A percentile compares a stretch with the other conserved stretches of the same genome.
phyloP scores from a whole-genome alignment of 2,329 filamentous ascomycete species.

The Ophiostoma perfectum region DNA sequence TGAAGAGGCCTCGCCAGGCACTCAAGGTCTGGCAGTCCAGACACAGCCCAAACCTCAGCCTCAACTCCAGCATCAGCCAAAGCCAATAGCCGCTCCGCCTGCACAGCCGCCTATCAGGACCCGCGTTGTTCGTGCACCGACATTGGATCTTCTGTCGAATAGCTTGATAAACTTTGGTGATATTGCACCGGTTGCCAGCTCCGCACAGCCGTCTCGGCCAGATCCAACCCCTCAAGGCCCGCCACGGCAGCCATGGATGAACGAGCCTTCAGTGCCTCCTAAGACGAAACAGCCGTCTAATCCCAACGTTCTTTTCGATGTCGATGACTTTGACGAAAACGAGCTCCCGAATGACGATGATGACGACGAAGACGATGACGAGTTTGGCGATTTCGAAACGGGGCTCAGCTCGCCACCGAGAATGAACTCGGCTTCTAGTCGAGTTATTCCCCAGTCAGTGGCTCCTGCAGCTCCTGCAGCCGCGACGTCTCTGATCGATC shows the following conservation, averaged over 20 bases:
- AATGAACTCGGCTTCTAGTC: background rate
- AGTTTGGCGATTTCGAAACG: constrained; percentile 32
- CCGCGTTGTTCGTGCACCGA: constrained; percentile 43
- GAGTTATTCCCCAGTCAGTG: background rate
- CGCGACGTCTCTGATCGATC: constrained; percentile 23
- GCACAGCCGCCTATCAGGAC: constrained; percentile 29
- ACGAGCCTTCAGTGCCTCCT: background rate
- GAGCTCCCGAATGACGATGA: constrained; percentile 37
- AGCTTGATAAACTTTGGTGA: constrained; percentile 41
- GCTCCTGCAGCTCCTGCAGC: background rate
- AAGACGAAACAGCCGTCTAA: constrained; percentile 32
- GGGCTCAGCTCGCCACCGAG: constrained; percentile 20
- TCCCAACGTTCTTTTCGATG: constrained; percentile 62
- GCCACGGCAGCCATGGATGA: constrained; percentile 14
- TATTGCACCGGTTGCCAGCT: background rate
- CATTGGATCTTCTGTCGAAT: constrained; percentile 51
- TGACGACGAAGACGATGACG: constrained; percentile 30
- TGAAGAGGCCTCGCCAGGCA: constrained; percentile 43
- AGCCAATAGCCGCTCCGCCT: background rate
- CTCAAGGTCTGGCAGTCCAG: constrained; percentile 23
- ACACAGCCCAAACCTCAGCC: constrained; percentile 16
- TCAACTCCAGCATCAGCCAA: background rate
- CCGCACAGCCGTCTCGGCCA: background rate
- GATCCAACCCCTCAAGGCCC: background rate
- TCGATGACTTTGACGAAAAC: constrained; percentile 47